A percentile compares a stretch with the other conserved stretches of the same genome.
Conservation (phyloP, 371 early-diverging fungal genomes). For the Paraphysoderma sedebokerense region DNA sequence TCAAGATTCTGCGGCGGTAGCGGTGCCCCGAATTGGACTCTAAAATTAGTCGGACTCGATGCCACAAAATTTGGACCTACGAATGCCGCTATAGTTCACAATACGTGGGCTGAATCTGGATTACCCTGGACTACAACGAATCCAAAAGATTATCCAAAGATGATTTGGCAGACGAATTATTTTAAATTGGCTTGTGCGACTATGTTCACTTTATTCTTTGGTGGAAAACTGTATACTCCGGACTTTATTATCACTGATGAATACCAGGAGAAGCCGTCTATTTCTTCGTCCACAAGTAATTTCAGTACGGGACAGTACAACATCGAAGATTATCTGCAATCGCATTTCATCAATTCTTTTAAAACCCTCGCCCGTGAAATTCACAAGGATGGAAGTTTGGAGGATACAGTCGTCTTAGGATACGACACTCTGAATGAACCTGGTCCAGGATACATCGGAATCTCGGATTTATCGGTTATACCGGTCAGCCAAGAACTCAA, state of each 20-base stretch:
- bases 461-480: conserved; percentile 7
- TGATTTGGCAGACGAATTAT: conserved; percentile 84
- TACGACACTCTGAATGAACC: conserved; percentile 68
- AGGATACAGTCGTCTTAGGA: conserved; percentile 42
- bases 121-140: no score
- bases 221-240: conserved; percentile 52
- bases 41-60: conserved; percentile 49
- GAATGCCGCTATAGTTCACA: conserved; percentile 56
- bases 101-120: conserved; percentile 30
- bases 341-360: conserved; percentile 37
- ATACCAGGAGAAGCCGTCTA: no score
- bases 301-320: conserved; percentile 9
- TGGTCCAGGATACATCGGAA: conserved; percentile 34
- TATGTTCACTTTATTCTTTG: conserved; percentile 70
- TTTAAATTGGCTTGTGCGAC: conserved; percentile 58
- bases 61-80: conserved; percentile 38
- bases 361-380: conserved; percentile 24
- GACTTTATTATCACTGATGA: conserved; percentile 5
- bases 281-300: background rate
- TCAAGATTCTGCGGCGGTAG: conserved; percentile 47
- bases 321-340: conserved; percentile 54
- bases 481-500: conserved; percentile 16
- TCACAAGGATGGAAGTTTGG: conserved; percentile 14
- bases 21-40: conserved; percentile 55
- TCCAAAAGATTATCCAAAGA: conserved; percentile 44